These are phyloP conservation scores for Phialophora tarda DNA, from an alignment of 2,329 filamentous ascomycete species.

Conservation along the genomic window DNA sequence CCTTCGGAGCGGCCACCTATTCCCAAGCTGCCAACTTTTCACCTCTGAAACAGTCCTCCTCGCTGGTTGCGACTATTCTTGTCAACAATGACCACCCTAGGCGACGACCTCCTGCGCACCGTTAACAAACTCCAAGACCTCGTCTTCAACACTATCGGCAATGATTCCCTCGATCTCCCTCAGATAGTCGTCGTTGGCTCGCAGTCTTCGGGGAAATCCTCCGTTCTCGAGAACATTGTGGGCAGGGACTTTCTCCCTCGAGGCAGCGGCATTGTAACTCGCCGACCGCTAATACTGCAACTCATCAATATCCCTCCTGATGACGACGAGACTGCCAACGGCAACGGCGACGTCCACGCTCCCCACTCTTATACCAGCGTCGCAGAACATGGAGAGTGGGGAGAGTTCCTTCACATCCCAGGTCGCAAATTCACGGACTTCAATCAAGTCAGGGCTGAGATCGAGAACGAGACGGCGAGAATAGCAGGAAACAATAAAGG, in stretches of 20 bases:
- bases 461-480: constrained; percentile 92
- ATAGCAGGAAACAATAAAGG: constrained; percentile 98
- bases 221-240: constrained; percentile 97
- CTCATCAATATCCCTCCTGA: constrained; percentile 88
- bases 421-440: constrained; percentile 91
- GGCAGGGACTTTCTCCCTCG: constrained; percentile 95
- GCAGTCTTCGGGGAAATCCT: constrained; percentile 97
- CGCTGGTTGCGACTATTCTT: constrained; percentile 23
- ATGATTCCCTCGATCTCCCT: constrained; percentile 93
- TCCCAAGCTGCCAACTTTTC: constrained; percentile 28
- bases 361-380: constrained; percentile 80
- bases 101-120: constrained; percentile 90
- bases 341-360: constrained; percentile 66
- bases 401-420: constrained; percentile 94
- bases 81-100: constrained; percentile 80
- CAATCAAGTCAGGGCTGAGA: constrained; percentile 89
- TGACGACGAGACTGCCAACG: constrained; percentile 61
- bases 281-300: constrained; percentile 91
- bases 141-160: constrained; percentile 99
- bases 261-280: constrained; percentile 94
- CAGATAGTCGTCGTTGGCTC: constrained; percentile 99
- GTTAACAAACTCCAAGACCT: constrained; percentile 99
- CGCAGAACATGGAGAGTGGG: constrained; percentile 75
- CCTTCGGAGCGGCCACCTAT: constrained; percentile 2
- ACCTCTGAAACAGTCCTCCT: constrained; percentile 18